phyloP scores from a whole-genome alignment of 176 grass and related monocot species.

The Eragrostis curvula region DNA sequence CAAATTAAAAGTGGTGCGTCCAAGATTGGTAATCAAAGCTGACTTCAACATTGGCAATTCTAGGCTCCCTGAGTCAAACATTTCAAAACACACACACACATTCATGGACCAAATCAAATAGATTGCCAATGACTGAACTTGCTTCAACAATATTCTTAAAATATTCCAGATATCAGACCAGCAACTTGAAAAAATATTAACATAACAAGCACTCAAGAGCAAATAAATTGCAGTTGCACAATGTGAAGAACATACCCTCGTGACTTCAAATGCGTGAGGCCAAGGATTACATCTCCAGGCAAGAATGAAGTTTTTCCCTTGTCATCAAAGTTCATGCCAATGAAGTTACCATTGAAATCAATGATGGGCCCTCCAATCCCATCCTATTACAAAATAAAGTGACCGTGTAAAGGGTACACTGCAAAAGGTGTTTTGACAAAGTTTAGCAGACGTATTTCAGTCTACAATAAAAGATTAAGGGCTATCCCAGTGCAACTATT shows the following conservation, averaged over 20 bases:
- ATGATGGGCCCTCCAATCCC: slow-evolving; percentile 15
- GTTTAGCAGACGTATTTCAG: neutral
- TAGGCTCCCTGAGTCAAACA: neutral
- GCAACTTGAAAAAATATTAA: neutral
- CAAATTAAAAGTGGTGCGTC: neutral
- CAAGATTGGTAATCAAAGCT: neutral
- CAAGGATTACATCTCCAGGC: slow-evolving; percentile 15
- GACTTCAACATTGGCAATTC: neutral
- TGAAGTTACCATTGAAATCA: slow-evolving; percentile 25
- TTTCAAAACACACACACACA: neutral
- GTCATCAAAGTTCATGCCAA: slow-evolving; percentile 10
- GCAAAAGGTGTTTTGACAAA: neutral
- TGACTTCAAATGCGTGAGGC: neutral
- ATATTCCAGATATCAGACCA: neutral
- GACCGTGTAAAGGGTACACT: neutral
- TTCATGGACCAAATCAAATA: no score
- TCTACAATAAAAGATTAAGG: neutral
- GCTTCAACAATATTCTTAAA: neutral
- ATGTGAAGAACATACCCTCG: slow-evolving; percentile 6
- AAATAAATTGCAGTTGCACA: neutral
- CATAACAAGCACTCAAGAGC: neutral
- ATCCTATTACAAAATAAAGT: slow-evolving; percentile 14
- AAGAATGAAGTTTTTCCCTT: slow-evolving; percentile 9
- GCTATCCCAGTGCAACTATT: neutral
- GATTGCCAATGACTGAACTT: neutral